Evolutionary conservation across 345 rosid genomes (phyloP), one percentile per base, ranked within the genome.

Genomic region (Draba incana): DNA sequence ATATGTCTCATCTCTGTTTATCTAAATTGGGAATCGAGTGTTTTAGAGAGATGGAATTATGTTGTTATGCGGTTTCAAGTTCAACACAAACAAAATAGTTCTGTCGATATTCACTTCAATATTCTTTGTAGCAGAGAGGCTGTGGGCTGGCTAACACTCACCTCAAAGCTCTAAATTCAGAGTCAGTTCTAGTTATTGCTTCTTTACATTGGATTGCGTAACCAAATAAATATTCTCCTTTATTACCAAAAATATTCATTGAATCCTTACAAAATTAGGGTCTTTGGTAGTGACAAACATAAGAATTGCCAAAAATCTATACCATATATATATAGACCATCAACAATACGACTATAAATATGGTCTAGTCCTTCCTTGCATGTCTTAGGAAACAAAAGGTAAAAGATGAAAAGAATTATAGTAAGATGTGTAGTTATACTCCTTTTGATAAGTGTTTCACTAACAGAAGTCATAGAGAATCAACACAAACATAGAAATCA

Each of bases 181-280:
- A 59, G 70, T 58, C 77, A 74, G 73, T 52, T 60, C 45, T 51
- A 74, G 61, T 74, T 66, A 59, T 60, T 74, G 69, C 74, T n/a
- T 46, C 4, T 57, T 35, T 68, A 42, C 69, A 60, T 74, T 74
- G 78, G 25, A 74, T 10, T 68, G 78, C 61, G 78, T 25, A 74
- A 52, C 78, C 78, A 52, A 61, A 74, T 74, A 27, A 74, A 53
- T 74, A 67, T 59, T 44, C 64, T 52, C 37, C 44, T 50, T 74
- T 60, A 74, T 35, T 66, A 59, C 42, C 48, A 25, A 6, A 74
- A 28, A 1, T 23, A 65, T 66, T 60, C 57, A 74, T 25, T 74
- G 72, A 60, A 60, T 52, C 59, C 64, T 54, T 16, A 25, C 56
- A 27, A 44, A 31, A 23, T 8, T 12, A 23, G 27, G 10, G 50